phyloP scores from a whole-genome alignment of 495 filamentous ascomycete species.

The Melanomma pulvis-pyrius region DNA sequence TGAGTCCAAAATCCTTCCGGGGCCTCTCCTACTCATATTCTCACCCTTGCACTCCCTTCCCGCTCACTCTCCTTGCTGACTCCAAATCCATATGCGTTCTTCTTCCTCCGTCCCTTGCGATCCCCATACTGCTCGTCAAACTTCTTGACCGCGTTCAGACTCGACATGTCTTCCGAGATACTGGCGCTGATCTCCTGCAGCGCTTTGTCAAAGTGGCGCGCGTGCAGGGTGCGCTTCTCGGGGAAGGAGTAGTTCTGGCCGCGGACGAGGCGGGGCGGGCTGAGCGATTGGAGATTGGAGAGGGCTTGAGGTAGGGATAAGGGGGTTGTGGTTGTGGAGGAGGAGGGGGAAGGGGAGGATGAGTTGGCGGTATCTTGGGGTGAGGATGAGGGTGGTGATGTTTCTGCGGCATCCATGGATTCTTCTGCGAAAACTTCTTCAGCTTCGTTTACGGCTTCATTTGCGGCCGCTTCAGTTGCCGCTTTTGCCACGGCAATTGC shows the following conservation, averaged over 20 bases:
- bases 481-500: conserved; percentile 36
- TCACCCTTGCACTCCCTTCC: conserved; percentile 40
- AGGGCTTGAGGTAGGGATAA: neutral
- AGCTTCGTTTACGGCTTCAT: no score
- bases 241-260: conserved; percentile 34
- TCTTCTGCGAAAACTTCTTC: no score
- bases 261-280: conserved; percentile 13
- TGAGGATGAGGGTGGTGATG: neutral
- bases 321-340: neutral
- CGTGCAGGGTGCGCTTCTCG: conserved; percentile 27
- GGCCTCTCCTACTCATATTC: conserved; percentile 1
- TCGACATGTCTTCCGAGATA: conserved; percentile 93
- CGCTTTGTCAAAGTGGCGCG: conserved; percentile 77
- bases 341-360: neutral
- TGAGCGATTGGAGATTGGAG: neutral
- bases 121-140: conserved; percentile 97
- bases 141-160: conserved; percentile 80
- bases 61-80: conserved; percentile 38
- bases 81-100: conserved; percentile 68
- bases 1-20: neutral
- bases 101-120: conserved; percentile 71
- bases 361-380: neutral
- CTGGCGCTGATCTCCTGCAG: conserved; percentile 89
- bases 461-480: conserved; percentile 19
- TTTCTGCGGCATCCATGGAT: no score